Conservation (phyloP, 2,329 filamentous ascomycete species). For the Fonsecaea monophora region DNA sequence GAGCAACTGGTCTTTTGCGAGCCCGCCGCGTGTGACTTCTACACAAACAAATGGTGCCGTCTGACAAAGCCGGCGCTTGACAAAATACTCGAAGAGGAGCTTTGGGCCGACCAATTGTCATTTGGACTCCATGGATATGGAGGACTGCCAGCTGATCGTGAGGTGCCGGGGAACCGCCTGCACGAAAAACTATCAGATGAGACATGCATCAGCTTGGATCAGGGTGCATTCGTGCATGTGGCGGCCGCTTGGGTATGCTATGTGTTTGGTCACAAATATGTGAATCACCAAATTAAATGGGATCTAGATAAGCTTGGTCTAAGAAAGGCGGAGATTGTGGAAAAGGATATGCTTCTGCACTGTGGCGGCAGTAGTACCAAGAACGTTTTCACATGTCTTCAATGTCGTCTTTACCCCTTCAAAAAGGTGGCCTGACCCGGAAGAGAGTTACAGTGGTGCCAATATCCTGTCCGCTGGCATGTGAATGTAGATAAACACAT, state of each 20-base stretch:
- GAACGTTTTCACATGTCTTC: not conserved
- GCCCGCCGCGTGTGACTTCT: slow-evolving; percentile 9
- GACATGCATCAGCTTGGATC: slow-evolving; percentile 46
- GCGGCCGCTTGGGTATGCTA: slow-evolving; percentile 63
- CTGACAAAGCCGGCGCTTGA: slow-evolving; percentile 13
- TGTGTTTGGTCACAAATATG: slow-evolving; percentile 63
- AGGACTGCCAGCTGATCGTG: slow-evolving; percentile 53
- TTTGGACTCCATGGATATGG: slow-evolving; percentile 41
- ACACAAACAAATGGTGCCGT: not conserved
- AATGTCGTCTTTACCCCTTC: not conserved
- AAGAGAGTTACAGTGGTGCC: not conserved
- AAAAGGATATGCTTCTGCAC: slow-evolving; percentile 10
- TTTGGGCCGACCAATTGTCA: slow-evolving; percentile 23
- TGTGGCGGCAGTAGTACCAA: not conserved
- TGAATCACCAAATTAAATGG: not conserved
- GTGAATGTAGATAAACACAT: not conserved
- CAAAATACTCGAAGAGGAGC: slow-evolving; percentile 8
- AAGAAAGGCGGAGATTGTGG: slow-evolving; percentile 9
- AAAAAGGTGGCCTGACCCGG: not conserved
- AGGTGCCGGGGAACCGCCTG: not conserved
- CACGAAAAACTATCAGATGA: no score
- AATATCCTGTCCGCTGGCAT: not conserved
- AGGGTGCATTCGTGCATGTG: slow-evolving; percentile 66
- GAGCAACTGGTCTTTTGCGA: slow-evolving; percentile 2
- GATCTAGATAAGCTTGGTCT: slow-evolving; percentile 12